These are phyloP conservation scores for Asterochloris sp. DNA, from an alignment of 139 green algal genomes.

Conservation along the genomic window DNA sequence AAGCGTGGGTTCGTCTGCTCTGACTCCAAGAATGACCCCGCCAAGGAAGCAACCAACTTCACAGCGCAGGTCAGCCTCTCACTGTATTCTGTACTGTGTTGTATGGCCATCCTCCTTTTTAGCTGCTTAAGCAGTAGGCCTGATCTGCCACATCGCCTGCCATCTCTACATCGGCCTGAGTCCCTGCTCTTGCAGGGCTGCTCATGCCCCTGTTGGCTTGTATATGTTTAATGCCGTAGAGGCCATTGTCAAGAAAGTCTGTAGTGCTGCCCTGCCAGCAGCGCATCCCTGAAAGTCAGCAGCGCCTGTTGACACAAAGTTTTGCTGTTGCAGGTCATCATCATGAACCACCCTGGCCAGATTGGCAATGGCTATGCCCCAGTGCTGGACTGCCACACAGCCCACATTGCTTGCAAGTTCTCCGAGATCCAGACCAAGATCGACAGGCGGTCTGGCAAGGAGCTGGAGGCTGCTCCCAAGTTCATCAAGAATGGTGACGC, in stretches of 20 bases:
- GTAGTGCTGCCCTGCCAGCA: too few relatives aligned
- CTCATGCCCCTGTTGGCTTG: too few relatives aligned
- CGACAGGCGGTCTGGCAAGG: constrained; percentile 65
- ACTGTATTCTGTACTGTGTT: not conserved
- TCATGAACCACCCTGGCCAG: constrained; percentile 65
- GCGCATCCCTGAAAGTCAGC: too few relatives aligned
- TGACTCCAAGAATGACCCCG: constrained; percentile 67
- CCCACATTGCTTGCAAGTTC: constrained; percentile 70
- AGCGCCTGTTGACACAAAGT: not conserved
- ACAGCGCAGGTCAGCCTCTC: constrained; percentile 37
- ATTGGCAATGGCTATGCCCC: constrained; percentile 59
- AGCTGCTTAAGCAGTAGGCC: not conserved
- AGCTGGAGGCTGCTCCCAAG: constrained; percentile 63
- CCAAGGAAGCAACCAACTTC: constrained; percentile 57
- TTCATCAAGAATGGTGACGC: constrained; percentile 60
- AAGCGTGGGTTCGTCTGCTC: constrained; percentile 60
- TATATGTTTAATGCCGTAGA: too few relatives aligned
- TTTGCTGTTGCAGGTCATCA: constrained; percentile 43
- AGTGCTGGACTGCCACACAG: constrained; percentile 72
- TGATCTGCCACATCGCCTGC: too few relatives aligned
- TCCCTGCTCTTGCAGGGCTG: too few relatives aligned
- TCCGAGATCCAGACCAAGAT: constrained; percentile 60
- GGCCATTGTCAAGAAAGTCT: too few relatives aligned
- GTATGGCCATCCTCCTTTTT: not conserved
- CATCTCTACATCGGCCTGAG: too few relatives aligned